Evolutionary conservation across 805 yeast genomes (phyloP).

Genomic region (Debaryomyces castellii): DNA sequence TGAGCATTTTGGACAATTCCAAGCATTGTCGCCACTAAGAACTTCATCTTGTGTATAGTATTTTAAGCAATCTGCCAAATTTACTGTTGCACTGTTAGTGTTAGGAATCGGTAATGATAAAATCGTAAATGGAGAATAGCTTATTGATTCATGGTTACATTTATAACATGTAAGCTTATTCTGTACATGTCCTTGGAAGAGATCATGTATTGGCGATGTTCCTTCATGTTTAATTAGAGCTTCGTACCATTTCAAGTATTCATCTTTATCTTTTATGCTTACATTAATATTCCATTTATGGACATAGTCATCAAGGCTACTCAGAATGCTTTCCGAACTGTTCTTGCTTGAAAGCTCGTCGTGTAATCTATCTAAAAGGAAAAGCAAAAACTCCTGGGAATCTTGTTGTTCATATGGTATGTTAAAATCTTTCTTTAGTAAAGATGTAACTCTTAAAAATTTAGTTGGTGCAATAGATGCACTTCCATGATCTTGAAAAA

Average conservation of each 20-base stretch:
- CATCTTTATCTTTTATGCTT: constrained; percentile 36
- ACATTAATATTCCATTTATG: constrained; percentile 32
- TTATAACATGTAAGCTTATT: constrained; percentile 60
- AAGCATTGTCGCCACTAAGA: constrained; percentile 72
- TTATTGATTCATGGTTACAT: constrained; percentile 61
- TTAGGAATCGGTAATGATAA: constrained; percentile 62
- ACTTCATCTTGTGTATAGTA: constrained; percentile 65
- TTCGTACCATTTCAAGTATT: constrained; percentile 63
- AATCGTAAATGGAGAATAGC: constrained; percentile 61
- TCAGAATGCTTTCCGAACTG: constrained; percentile 19
- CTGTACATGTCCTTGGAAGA: constrained; percentile 74
- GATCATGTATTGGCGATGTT: constrained; percentile 61
- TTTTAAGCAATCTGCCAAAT: constrained; percentile 61
- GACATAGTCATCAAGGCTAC: constrained; percentile 24
- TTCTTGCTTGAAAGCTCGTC: constrained; percentile 51
- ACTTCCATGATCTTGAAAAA: constrained; percentile 59
- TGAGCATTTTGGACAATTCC: constrained; percentile 78
- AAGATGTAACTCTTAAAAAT: constrained; percentile 52
- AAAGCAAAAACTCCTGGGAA: constrained; percentile 72
- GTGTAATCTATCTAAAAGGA: constrained; percentile 65
- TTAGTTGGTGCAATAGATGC: constrained; percentile 64
- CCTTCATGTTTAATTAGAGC: constrained; percentile 55
- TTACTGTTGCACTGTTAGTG: constrained; percentile 26
- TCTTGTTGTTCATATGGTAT: constrained; percentile 81
- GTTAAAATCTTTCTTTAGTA: constrained; percentile 61